These are phyloP conservation scores for Hypericum androsaemum DNA, from an alignment of 345 rosid genomes.

Conservation along the genomic window DNA sequence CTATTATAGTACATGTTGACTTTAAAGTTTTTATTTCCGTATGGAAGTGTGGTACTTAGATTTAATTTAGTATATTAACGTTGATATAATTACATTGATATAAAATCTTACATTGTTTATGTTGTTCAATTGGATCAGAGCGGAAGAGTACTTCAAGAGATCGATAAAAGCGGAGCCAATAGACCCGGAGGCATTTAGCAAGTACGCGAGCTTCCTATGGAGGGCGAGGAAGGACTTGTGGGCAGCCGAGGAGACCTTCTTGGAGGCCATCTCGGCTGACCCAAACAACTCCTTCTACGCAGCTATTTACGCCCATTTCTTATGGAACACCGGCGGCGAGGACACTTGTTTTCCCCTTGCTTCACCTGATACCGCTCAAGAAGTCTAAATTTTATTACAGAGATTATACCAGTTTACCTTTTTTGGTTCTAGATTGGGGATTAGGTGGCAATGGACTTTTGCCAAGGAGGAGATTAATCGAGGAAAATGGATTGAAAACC, in stretches of 20 bases:
- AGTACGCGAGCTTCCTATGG: constrained; percentile 87
- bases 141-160: constrained; percentile 73
- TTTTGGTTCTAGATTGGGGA: too few species aligned
- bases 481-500: too few species aligned
- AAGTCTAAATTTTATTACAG: constrained; percentile 4
- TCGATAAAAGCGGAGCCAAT: constrained; percentile 48
- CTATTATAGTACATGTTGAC: too few species aligned
- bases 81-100: not conserved
- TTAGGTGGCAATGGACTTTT: too few species aligned
- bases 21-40: too few species aligned
- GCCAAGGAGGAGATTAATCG: too few species aligned
- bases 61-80: constrained; percentile 2
- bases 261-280: constrained; percentile 75
- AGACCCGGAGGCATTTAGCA: constrained; percentile 72
- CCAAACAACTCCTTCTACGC: constrained; percentile 64
- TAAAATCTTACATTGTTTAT: not conserved
- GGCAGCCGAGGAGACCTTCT: constrained; percentile 92
- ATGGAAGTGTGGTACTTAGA: not conserved
- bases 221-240: constrained; percentile 58
- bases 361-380: constrained; percentile 18
- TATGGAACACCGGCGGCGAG: constrained; percentile 93
- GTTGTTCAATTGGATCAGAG: constrained; percentile 34
- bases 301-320: constrained; percentile 76
- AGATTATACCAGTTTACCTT: too few species aligned
- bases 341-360: constrained; percentile 83